Evolutionary conservation across 192 early-diverging fungal genomes (phyloP).

Genomic region (Coemansia sp.): DNA sequence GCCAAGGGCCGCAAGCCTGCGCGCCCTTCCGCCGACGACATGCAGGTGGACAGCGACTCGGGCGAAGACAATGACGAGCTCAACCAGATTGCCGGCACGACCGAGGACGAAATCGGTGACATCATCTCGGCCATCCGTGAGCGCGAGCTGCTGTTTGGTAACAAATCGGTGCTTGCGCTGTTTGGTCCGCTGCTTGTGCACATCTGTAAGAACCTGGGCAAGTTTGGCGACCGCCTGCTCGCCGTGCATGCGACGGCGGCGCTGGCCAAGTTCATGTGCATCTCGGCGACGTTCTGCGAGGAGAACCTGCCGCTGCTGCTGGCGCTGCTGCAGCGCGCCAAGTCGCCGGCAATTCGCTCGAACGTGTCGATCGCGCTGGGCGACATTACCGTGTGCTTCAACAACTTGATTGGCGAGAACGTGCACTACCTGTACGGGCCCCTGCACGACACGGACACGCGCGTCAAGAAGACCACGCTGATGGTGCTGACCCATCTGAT

Average conservation of each 20-base stretch:
- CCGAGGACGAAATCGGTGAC: conserved; percentile 96
- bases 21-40: neutral
- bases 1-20: conserved; percentile 9
- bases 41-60: conserved; percentile 25
- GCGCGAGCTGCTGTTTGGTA: conserved; percentile 83
- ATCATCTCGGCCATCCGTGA: conserved; percentile 84
- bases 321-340: conserved; percentile 82
- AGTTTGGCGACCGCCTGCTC: conserved; percentile 81
- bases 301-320: conserved; percentile 85
- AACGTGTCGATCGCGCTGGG: conserved; percentile 98
- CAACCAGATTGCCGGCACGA: conserved; percentile 87
- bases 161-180: conserved; percentile 67
- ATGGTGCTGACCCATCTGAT: conserved; percentile 99
- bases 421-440: conserved; percentile 94
- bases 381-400: conserved; percentile 98
- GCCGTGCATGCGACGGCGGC: conserved; percentile 85
- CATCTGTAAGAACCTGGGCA: conserved; percentile 78
- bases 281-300: conserved; percentile 94
- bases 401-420: conserved; percentile 94
- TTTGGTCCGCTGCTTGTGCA: conserved; percentile 82
- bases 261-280: conserved; percentile 96
- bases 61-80: conserved; percentile 75
- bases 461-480: conserved; percentile 93
- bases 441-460: conserved; percentile 72
- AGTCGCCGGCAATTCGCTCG: conserved; percentile 81